Evolutionary conservation across 2,329 filamentous ascomycete genomes (phyloP).

Genomic region (Escovopsis sp.): DNA sequence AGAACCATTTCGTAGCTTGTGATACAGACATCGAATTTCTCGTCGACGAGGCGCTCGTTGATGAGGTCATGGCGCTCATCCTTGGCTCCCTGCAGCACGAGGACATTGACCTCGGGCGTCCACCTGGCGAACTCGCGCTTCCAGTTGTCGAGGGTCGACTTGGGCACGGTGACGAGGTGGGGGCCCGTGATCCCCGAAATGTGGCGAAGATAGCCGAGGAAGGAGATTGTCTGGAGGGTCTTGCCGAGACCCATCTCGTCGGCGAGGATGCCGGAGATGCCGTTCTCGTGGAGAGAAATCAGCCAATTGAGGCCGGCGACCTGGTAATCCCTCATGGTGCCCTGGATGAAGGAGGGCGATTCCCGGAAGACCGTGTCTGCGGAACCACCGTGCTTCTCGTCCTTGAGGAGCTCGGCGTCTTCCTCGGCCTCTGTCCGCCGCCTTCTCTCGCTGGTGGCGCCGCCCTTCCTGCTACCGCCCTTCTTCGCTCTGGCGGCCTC

Average conservation of each 20-base stretch:
- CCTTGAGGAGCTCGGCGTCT: slow-evolving; percentile 74
- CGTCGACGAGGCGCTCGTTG: slow-evolving; percentile 77
- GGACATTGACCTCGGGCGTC: slow-evolving; percentile 89
- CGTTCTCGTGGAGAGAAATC: slow-evolving; percentile 93
- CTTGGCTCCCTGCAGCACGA: slow-evolving; percentile 89
- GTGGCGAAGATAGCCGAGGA: slow-evolving; percentile 86
- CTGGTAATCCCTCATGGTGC: slow-evolving; percentile 92
- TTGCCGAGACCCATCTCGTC: slow-evolving; percentile 99
- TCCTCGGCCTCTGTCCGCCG: slow-evolving; percentile 94
- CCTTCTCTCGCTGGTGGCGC: slow-evolving; percentile 61
- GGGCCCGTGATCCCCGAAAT: slow-evolving; percentile 80
- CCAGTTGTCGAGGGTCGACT: slow-evolving; percentile 98
- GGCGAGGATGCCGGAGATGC: slow-evolving; percentile 92
- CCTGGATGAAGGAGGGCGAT: slow-evolving; percentile 77
- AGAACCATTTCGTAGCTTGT: slow-evolving; percentile 99
- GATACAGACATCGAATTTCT: slow-evolving; percentile 95
- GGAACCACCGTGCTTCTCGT: slow-evolving; percentile 77
- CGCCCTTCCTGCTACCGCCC: slow-evolving; percentile 64
- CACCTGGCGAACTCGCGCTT: slow-evolving; percentile 84
- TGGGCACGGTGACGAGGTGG: slow-evolving; percentile 83
- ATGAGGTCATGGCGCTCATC: slow-evolving; percentile 83
- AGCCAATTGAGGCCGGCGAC: slow-evolving; percentile 94
- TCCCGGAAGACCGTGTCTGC: slow-evolving; percentile 88
- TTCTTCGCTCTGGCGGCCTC: slow-evolving; percentile 60
- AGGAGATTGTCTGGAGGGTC: slow-evolving; percentile 93